A percentile compares a stretch with the other conserved stretches of the same genome.
phyloP scores from a whole-genome alignment of 1,284 basidiomycete species.

The Rhodotorula sp. region DNA sequence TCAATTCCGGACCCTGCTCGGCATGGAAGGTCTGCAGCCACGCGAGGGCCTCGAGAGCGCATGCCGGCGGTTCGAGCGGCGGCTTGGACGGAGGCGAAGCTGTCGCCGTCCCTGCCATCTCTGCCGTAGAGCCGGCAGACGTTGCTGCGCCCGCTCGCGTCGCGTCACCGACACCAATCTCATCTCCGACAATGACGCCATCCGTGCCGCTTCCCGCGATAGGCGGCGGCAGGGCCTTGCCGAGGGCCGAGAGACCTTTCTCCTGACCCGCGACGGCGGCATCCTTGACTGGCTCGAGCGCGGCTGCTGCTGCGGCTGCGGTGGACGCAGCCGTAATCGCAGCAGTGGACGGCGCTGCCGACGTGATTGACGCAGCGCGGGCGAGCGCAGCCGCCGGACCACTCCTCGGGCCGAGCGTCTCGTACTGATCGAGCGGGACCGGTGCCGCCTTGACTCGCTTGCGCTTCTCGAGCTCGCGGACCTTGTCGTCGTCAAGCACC shows the following conservation, averaged over 20 bases:
- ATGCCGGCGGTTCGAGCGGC: slow-evolving; percentile 61
- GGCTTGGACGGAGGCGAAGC: neutral
- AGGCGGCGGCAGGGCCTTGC: neutral
- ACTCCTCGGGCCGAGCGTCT: slow-evolving; percentile 28
- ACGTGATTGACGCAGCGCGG: neutral
- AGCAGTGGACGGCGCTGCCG: slow-evolving; percentile 28
- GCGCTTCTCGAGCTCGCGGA: slow-evolving; percentile 74
- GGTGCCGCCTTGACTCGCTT: slow-evolving; percentile 83
- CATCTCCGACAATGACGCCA: neutral
- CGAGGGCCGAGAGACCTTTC: neutral
- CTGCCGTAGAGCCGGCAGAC: neutral
- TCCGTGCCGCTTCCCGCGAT: neutral
- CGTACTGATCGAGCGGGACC: slow-evolving; percentile 78
- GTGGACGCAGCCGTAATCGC: neutral
- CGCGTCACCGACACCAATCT: too few species aligned
- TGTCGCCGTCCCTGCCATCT: neutral
- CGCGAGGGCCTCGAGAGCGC: slow-evolving; percentile 71
- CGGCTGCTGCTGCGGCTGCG: neutral
- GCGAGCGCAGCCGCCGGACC: neutral
- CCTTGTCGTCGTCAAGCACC: slow-evolving; percentile 82
- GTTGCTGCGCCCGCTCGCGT: neutral
- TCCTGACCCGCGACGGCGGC: neutral
- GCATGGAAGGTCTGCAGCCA: slow-evolving; percentile 74
- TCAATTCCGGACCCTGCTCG: slow-evolving; percentile 54
- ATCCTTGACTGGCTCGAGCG: neutral